Evolutionary conservation across 768 basidiomycete species (phyloP), one percentile per base, ranked within the genome.

Genomic region (Nidularia pulvinata): DNA sequence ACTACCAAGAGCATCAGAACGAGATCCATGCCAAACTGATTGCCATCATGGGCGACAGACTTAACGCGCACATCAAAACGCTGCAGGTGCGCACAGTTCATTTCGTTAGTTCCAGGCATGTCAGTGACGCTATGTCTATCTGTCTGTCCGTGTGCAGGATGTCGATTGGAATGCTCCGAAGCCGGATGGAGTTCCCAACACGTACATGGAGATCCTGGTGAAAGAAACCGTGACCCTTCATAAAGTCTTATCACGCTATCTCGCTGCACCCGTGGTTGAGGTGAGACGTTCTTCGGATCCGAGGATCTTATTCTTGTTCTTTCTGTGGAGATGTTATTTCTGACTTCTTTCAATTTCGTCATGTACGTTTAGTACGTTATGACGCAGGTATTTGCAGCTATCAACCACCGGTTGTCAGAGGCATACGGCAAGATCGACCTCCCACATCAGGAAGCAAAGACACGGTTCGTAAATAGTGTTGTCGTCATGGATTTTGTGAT

Each of bases 1-100:
- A 98, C 69, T 98, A 91, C 65, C 96, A 98, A 79, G 97, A 98
- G 69, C 97, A 99, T 70, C 97, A 99, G 70, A 92, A 96, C 65
- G 97, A 98, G 76, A 98, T 99, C 51, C 96, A 98, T 69, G 84
- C 93, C 49, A 99, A 99, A 74, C 79, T 99, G 52, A 89, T 99
- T 55, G 91, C 93, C 43, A 99, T 98, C 72, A 99, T 99, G 97
- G 89, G 94, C 37, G 96, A 98, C 71, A 83, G 96, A 53, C 75
- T 98, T 45, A 83, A 77, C 60, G 86, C 89, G 1, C 96, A 98
- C 67, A 88, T 93, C 65, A 87, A 84, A 61, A 78, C 89, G 25
- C 78, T 98, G 50, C 86, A 91, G 75, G 93, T 89, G 57, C 69
- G 49, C 46, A 53, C 46, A 48, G 52, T 50, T 58, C 43, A 51